A percentile compares a stretch with the other conserved stretches of the same genome.
Conservation (phyloP, 2,329 filamentous ascomycete genomes). For the Pseudohalonectria lignicola region DNA sequence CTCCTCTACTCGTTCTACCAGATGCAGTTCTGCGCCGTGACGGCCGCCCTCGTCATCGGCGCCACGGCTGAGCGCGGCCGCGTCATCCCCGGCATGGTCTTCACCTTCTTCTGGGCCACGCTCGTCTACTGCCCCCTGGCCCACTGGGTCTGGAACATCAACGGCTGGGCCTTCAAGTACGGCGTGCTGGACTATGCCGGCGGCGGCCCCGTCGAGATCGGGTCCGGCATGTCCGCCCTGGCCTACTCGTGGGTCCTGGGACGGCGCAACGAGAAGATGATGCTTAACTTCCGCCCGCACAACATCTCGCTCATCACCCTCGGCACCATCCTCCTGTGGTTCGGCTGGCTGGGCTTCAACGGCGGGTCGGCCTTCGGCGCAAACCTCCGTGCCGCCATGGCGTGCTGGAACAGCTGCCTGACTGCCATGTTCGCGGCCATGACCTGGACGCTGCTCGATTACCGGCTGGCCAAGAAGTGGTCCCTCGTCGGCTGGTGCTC, state of each 20-base stretch:
- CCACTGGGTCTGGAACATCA: constrained; percentile 93
- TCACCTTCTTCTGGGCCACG: constrained; percentile 92
- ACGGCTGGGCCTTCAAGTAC: constrained; percentile 85
- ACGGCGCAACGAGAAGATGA: constrained; percentile 96
- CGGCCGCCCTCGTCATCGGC: constrained; percentile 81
- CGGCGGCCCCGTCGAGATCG: constrained; percentile 94
- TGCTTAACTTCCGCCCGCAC: constrained; percentile 98
- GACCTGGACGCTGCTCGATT: constrained; percentile 94
- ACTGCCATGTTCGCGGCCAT: constrained; percentile 82
- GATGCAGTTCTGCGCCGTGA: constrained; percentile 97
- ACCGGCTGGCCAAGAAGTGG: constrained; percentile 88
- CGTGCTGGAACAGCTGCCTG: constrained; percentile 95
- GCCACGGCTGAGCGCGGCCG: constrained; percentile 91
- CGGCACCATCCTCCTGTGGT: constrained; percentile 93
- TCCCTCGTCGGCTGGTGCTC: constrained; percentile 69
- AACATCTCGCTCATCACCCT: constrained; percentile 97
- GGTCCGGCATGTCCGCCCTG: constrained; percentile 81
- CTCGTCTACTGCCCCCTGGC: constrained; percentile 94
- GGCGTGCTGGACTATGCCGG: constrained; percentile 95
- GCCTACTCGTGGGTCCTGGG: constrained; percentile 95
- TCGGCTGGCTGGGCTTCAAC: constrained; percentile 98
- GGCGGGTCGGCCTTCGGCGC: constrained; percentile 89
- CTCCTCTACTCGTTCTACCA: constrained; percentile 93
- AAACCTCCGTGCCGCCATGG: constrained; percentile 88
- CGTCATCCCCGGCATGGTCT: constrained; percentile 87